These are phyloP conservation scores for Adansonia madagascariensis DNA, from an alignment of 441 rosid species.

Conservation along the genomic window DNA sequence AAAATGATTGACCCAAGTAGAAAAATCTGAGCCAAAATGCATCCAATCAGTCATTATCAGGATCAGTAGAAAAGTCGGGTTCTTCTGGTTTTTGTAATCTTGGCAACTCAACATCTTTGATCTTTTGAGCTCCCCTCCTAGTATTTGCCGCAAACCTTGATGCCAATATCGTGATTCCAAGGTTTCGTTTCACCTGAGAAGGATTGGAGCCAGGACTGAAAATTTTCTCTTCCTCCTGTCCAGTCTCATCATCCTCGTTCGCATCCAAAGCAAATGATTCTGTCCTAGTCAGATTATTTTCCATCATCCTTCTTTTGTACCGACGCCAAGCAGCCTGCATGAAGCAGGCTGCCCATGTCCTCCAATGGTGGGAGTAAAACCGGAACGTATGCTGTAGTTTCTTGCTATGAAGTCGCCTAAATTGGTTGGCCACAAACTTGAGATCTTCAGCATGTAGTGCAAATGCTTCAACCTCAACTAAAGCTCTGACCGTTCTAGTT, in stretches of 20 bases:
- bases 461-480: slow-evolving; percentile 86
- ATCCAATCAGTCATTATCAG: slow-evolving; percentile 35
- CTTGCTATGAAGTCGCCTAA: slow-evolving; percentile 89
- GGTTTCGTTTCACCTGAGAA: slow-evolving; percentile 59
- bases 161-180: slow-evolving; percentile 77
- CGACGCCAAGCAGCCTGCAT: slow-evolving; percentile 91
- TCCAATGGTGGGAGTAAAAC: slow-evolving; percentile 92
- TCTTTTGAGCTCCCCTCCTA: slow-evolving; percentile 73
- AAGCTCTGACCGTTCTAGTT: slow-evolving; percentile 80
- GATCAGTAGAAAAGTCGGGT: slow-evolving; percentile 77
- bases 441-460: slow-evolving; percentile 90
- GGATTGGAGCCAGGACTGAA: slow-evolving; percentile 36
- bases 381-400: slow-evolving; percentile 87
- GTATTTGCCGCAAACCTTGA: slow-evolving; percentile 90
- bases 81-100: slow-evolving; percentile 92
- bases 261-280: slow-evolving; percentile 49
- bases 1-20: background rate
- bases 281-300: slow-evolving; percentile 40
- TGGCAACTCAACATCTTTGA: slow-evolving; percentile 59
- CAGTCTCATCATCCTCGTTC: slow-evolving; percentile 34
- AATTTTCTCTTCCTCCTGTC: slow-evolving; percentile 31
- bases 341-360: slow-evolving; percentile 96
- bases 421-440: slow-evolving; percentile 87
- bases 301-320: slow-evolving; percentile 64
- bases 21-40: background rate